Evolutionary conservation across 331 rosid species (phyloP).

Genomic region (Acacia pycnantha): DNA sequence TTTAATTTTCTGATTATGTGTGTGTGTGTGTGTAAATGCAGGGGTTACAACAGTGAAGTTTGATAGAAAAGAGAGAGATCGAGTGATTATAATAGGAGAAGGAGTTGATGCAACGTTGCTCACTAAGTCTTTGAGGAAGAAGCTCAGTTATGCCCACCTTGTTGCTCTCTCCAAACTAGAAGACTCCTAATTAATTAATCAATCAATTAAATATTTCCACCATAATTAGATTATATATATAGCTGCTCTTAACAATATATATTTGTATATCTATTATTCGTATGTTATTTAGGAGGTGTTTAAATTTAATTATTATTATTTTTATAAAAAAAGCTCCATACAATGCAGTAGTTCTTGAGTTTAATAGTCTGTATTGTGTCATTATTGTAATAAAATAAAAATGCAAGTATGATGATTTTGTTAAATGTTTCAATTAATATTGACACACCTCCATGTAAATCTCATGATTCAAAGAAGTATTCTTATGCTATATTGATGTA

Average conservation of each 20-base stretch:
- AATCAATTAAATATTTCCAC: neutral
- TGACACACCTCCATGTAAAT: too few relatives aligned
- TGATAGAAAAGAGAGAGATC: constrained; percentile 35
- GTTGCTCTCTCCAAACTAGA: constrained; percentile 31
- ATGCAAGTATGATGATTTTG: neutral
- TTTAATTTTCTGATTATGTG: neutral
- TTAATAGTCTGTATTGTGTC: neutral
- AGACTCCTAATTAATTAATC: neutral
- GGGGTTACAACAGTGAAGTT: constrained; percentile 48
- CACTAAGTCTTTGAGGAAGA: constrained; percentile 44
- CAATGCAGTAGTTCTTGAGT: neutral
- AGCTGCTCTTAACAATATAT: neutral
- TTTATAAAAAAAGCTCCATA: neutral
- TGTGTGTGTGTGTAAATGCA: neutral
- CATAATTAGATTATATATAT: neutral
- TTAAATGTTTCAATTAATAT: too few relatives aligned
- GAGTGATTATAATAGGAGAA: constrained; percentile 56
- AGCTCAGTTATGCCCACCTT: constrained; percentile 43
- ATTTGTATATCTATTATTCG: neutral
- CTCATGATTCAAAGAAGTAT: too few relatives aligned
- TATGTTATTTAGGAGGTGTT: neutral
- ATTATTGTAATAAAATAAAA: neutral
- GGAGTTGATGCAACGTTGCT: constrained; percentile 48
- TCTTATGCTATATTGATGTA: too few relatives aligned
- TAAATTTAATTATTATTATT: neutral